phyloP scores from a whole-genome alignment of 73 alveolate genomes.

The Paramecium bursaria region DNA sequence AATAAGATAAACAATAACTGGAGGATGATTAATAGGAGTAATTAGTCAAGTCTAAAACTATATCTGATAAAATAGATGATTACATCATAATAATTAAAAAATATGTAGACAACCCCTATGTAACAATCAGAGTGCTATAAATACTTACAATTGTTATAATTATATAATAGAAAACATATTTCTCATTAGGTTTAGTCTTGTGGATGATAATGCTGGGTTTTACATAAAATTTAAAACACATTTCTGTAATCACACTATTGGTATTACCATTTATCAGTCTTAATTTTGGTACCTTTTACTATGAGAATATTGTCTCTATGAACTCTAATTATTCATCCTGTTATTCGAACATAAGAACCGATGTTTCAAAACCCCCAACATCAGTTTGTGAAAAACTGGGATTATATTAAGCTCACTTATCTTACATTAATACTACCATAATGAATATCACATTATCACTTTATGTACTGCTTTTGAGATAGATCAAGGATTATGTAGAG shows the following conservation, averaged over 20 bases:
- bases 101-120: conserved; percentile 2
- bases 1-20: not conserved
- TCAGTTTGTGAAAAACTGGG: conserved; percentile 43
- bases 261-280: not conserved
- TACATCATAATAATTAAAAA: too few species aligned
- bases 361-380: not conserved
- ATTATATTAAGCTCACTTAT: not conserved
- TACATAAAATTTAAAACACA: not conserved
- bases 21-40: not conserved
- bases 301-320: conserved; percentile 14
- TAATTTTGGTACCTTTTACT: conserved; percentile 43
- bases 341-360: not conserved
- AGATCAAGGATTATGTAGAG: not conserved
- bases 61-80: too few species aligned
- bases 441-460: conserved; percentile 19
- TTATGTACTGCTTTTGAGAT: conserved; percentile 3
- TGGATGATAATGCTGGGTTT: conserved; percentile 46
- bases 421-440: conserved; percentile 13
- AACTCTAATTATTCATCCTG: conserved; percentile 13
- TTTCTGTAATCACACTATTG: not conserved
- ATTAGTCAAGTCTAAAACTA: not conserved
- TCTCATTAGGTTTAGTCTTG: conserved; percentile 3
- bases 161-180: conserved; percentile 21
- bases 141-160: conserved; percentile 13
- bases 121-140: not conserved